phyloP scores from a whole-genome alignment of 805 yeast species.

The Monosporozyma aquatica region DNA sequence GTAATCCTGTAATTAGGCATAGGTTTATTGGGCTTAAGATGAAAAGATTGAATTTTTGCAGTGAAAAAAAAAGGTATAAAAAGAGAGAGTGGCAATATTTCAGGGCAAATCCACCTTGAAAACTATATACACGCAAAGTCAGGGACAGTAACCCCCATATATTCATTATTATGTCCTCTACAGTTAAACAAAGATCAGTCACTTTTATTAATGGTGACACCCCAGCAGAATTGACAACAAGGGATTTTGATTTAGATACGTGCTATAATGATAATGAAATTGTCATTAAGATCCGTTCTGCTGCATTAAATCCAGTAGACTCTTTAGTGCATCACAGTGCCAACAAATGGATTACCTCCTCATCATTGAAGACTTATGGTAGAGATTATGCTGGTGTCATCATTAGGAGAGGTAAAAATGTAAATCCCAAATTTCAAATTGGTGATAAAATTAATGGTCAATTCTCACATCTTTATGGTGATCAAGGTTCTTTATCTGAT shows the following conservation, averaged over 20 bases:
- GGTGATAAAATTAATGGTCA: constrained; percentile 26
- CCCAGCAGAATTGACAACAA: constrained; percentile 12
- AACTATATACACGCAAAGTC: too few species aligned
- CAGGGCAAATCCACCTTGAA: too few species aligned
- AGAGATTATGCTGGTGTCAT: constrained; percentile 27
- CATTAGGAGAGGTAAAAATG: constrained; percentile 19
- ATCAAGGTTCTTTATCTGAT: constrained; percentile 39
- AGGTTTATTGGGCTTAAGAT: too few species aligned
- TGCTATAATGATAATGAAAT: constrained; percentile 21
- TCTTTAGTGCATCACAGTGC: constrained; percentile 12
- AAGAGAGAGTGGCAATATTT: too few species aligned
- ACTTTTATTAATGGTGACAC: constrained; percentile 16
- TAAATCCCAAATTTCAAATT: constrained; percentile 10
- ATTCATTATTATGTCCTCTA: neutral
- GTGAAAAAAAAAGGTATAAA: too few species aligned
- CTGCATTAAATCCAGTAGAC: constrained; percentile 29
- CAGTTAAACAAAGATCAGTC: constrained; percentile 16
- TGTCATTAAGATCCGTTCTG: constrained; percentile 24
- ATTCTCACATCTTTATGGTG: constrained; percentile 16
- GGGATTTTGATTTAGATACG: constrained; percentile 19
- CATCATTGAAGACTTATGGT: constrained; percentile 16
- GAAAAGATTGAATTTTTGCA: too few species aligned
- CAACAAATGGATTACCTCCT: constrained; percentile 6
- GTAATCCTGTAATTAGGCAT: too few species aligned
- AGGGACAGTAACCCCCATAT: too few species aligned